Conservation (phyloP, 306 rosid species). For the Cucurbita argyrosperma region DNA sequence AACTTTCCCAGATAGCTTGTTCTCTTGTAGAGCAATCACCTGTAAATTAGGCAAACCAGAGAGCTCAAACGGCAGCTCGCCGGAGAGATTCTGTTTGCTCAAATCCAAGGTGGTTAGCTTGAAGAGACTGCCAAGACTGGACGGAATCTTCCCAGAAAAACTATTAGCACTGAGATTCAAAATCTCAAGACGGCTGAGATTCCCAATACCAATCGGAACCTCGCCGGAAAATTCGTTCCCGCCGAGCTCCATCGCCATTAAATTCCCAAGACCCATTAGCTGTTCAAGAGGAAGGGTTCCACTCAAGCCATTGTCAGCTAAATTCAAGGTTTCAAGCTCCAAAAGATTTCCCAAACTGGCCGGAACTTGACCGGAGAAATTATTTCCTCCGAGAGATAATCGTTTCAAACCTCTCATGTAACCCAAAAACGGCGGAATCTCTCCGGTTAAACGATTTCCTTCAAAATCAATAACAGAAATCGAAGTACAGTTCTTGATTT, state of each 20-base stretch:
- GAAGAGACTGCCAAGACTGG: slow-evolving; percentile 68
- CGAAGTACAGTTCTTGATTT: slow-evolving; percentile 47
- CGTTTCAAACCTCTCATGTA: slow-evolving; percentile 36
- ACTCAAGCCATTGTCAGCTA: slow-evolving; percentile 44
- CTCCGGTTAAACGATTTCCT: slow-evolving; percentile 48
- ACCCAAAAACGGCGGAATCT: slow-evolving; percentile 50
- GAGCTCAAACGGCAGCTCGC: slow-evolving; percentile 77
- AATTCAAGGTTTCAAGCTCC: slow-evolving; percentile 43
- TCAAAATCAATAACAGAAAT: slow-evolving; percentile 52
- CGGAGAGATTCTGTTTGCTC: slow-evolving; percentile 71
- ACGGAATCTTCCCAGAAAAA: slow-evolving; percentile 57
- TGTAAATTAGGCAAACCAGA: slow-evolving; percentile 79
- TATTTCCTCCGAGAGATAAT: slow-evolving; percentile 55
- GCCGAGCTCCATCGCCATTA: slow-evolving; percentile 60
- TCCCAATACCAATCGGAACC: slow-evolving; percentile 34
- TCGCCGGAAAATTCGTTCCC: slow-evolving; percentile 52
- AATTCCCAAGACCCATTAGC: slow-evolving; percentile 34
- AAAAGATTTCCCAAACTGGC: slow-evolving; percentile 47
- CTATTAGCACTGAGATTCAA: slow-evolving; percentile 71
- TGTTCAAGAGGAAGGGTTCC: slow-evolving; percentile 44
- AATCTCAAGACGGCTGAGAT: slow-evolving; percentile 36
- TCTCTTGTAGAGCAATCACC: slow-evolving; percentile 63
- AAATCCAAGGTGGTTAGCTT: slow-evolving; percentile 65
- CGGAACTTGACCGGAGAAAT: slow-evolving; percentile 53
- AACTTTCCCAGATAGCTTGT: slow-evolving; percentile 51